These are phyloP conservation scores for Polyporus arcularius DNA, from an alignment of 768 basidiomycete genomes.

Conservation along the genomic window DNA sequence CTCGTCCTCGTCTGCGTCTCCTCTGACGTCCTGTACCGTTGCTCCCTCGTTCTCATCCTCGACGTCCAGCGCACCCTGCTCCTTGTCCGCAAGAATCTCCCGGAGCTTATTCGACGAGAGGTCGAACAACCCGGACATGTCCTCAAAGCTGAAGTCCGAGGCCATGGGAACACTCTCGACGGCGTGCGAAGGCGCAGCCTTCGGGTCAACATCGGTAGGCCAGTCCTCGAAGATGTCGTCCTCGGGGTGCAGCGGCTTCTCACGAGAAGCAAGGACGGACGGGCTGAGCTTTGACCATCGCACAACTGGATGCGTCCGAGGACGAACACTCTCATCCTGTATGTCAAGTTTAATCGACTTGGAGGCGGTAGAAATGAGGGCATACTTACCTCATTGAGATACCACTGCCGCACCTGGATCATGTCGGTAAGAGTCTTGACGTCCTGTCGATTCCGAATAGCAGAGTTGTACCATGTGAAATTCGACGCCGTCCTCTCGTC, in stretches of 20 bases:
- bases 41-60: too few species aligned
- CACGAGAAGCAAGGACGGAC: background rate
- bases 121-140: background rate
- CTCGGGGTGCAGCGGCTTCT: background rate
- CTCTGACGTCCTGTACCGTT: too few species aligned
- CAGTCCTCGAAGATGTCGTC: constrained; percentile 5
- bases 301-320: constrained; percentile 1
- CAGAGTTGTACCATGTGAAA: constrained; percentile 15
- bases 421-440: constrained; percentile 4
- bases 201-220: background rate
- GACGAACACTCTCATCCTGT: background rate
- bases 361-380: background rate
- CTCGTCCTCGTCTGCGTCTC: too few species aligned
- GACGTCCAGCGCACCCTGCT: background rate
- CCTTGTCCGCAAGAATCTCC: background rate
- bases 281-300: constrained; percentile 3
- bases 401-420: constrained; percentile 7
- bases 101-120: background rate
- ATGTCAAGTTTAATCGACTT: background rate
- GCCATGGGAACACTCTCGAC: background rate
- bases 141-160: background rate
- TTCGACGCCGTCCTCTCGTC: constrained; percentile 16
- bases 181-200: too few species aligned
- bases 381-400: constrained; percentile 1
- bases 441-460: background rate